phyloP scores from a whole-genome alignment of 2,329 filamentous ascomycete genomes.

The Penicillium sp. region DNA sequence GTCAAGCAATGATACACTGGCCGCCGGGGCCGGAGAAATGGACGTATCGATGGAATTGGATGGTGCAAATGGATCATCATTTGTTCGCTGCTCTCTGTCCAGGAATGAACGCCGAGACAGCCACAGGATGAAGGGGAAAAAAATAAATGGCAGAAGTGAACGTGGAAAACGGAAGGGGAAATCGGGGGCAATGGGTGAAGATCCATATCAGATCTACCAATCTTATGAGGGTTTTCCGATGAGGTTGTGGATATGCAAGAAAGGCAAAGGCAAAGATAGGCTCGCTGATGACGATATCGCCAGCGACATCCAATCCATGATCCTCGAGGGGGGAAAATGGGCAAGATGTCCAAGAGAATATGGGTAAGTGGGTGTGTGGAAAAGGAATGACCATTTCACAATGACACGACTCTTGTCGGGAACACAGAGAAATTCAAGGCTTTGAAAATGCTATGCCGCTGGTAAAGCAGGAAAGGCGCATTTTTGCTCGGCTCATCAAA shows the following conservation, averaged over 20 bases:
- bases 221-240: slow-evolving; percentile 1
- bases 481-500: slow-evolving; percentile 12
- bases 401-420: slow-evolving; percentile 13
- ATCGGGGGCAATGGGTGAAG: background rate
- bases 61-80: slow-evolving; percentile 19
- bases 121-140: slow-evolving; percentile 3
- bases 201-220: background rate
- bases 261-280: background rate
- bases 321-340: background rate
- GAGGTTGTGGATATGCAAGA: background rate
- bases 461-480: slow-evolving; percentile 18
- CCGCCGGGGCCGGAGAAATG: background rate
- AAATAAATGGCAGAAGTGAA: background rate
- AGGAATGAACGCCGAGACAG: slow-evolving; percentile 15
- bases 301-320: background rate
- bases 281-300: background rate
- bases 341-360: slow-evolving; percentile 9
- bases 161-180: slow-evolving; percentile 8
- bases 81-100: slow-evolving; percentile 20
- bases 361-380: slow-evolving; percentile 11
- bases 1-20: slow-evolving; percentile 3
- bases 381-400: slow-evolving; percentile 14
- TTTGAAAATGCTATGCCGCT: slow-evolving; percentile 19
- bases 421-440: slow-evolving; percentile 17
- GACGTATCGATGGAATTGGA: background rate